Evolutionary conservation across 176 grass and related monocot species (phyloP), one percentile per base, ranked within the genome.

Genomic region (Aegilops sharonensis): DNA sequence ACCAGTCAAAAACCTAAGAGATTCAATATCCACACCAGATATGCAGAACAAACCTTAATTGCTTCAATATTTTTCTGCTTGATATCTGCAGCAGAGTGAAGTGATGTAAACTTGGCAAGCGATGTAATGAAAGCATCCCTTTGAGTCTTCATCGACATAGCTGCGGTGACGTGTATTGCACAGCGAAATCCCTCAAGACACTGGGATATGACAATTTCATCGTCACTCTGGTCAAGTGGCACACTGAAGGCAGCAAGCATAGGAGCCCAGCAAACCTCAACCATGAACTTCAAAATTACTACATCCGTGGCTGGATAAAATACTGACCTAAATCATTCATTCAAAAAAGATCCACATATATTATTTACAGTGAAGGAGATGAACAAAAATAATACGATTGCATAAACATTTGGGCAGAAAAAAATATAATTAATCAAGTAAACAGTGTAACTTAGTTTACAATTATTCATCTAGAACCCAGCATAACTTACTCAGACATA

Each of bases 161-260:
- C 94, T 84, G 97, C 97, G 35, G 97, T 99, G 34, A 99, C 94
- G 89, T 99, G 97, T 75, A 99, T 89, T 48, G 97, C 97, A 90
- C 89, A 85, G 45, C 94, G 94, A 88, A 99, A 96, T 78, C 97
- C 97, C 90, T 99, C 92, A 73, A 99, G 89, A 72, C 97, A 99
- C 88, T 94, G 92, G 21, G 90, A 85, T 90, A 94, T 91, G 36
- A 96, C 85, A 57, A 91, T 86, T 83, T 96, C 92, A 14, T 99
- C 94, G 20, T 92, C 97, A 79, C 88, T 99, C 83, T 88, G 94
- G 85, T 99, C 97, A 87, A 99, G 92, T 83, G 97, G 97, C 75
- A 99, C 97, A 78, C 97, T 99, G 87, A 99, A 99, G 32, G 97
- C 97, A 72, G 94, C 97, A 88, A 99, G 87, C 97, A 99, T 99